Percentiles rank a stretch among this genome's conserved stretches.
phyloP scores from a whole-genome alignment of 371 early-diverging fungal species.

The Amoeboaphelidium occidentale region DNA sequence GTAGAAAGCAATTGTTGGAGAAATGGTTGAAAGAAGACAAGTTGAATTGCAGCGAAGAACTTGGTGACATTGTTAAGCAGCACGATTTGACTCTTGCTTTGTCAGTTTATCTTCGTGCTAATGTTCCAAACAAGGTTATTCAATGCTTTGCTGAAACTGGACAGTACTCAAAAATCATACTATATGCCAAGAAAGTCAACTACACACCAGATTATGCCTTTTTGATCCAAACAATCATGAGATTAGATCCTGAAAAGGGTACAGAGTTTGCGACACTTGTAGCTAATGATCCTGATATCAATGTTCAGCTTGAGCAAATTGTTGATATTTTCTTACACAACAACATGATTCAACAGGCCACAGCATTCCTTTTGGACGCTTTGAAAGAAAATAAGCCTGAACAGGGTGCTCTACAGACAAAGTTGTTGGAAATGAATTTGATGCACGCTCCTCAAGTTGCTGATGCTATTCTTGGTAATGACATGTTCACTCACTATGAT shows the following conservation, averaged over 20 bases:
- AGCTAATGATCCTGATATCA: conserved; percentile 53
- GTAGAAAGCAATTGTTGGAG: conserved; percentile 74
- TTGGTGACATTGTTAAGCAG: conserved; percentile 87
- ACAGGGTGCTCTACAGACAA: conserved; percentile 75
- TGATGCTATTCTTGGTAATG: conserved; percentile 84
- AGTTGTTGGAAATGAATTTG: conserved; percentile 89
- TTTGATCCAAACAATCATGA: conserved; percentile 67
- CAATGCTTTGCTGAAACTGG: conserved; percentile 86
- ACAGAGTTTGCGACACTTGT: conserved; percentile 70
- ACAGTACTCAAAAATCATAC: conserved; percentile 80
- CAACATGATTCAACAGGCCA: conserved; percentile 84
- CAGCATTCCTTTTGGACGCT: conserved; percentile 82
- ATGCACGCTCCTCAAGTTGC: conserved; percentile 91
- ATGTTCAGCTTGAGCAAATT: conserved; percentile 59
- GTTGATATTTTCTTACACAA: conserved; percentile 76
- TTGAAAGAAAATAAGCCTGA: conserved; percentile 70
- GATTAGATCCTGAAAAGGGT: conserved; percentile 74
- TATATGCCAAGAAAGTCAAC: conserved; percentile 79
- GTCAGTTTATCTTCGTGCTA: conserved; percentile 80
- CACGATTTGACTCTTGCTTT: conserved; percentile 71
- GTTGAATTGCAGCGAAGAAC: conserved; percentile 84
- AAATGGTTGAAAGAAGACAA: conserved; percentile 97
- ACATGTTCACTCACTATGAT: conserved; percentile 86
- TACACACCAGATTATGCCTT: conserved; percentile 74
- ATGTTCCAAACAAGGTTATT: conserved; percentile 71